A percentile compares a stretch with the other conserved stretches of the same genome.
phyloP scores from a whole-genome alignment of 1,139 yeast species.

The Kurtzmaniella quercitrusa region DNA sequence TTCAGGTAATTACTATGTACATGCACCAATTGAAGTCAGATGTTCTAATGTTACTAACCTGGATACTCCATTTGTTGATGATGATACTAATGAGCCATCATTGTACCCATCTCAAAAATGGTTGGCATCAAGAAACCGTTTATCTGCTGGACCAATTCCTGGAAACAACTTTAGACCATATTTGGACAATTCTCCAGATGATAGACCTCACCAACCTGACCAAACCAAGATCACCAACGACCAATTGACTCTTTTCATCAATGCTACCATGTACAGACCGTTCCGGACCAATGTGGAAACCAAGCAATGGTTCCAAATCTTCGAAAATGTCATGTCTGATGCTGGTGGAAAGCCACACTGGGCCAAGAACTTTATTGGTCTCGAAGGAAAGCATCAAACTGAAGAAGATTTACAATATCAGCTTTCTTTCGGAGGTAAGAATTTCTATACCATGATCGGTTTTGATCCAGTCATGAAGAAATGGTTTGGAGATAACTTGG shows the following conservation, averaged over 20 bases:
- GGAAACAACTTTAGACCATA: slow-evolving; percentile 83
- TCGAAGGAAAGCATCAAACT: slow-evolving; percentile 37
- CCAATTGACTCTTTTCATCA: slow-evolving; percentile 79
- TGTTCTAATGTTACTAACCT: slow-evolving; percentile 78
- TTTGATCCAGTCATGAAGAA: slow-evolving; percentile 62
- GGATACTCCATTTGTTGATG: slow-evolving; percentile 35
- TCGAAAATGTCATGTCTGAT: slow-evolving; percentile 70
- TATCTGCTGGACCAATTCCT: slow-evolving; percentile 66
- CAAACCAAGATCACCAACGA: slow-evolving; percentile 58
- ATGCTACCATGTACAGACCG: slow-evolving; percentile 96
- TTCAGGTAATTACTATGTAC: slow-evolving; percentile 69
- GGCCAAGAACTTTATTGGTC: slow-evolving; percentile 96
- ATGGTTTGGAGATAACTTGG: slow-evolving; percentile 79
- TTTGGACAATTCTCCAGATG: slow-evolving; percentile 72
- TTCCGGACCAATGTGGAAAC: slow-evolving; percentile 72
- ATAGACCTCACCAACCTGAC: slow-evolving; percentile 46
- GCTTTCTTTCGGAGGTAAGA: slow-evolving; percentile 38
- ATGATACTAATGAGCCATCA: slow-evolving; percentile 42
- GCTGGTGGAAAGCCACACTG: slow-evolving; percentile 96
- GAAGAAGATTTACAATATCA: slow-evolving; percentile 37
- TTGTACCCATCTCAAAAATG: slow-evolving; percentile 39
- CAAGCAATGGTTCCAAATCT: slow-evolving; percentile 76
- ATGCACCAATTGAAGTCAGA: slow-evolving; percentile 93
- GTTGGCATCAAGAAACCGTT: slow-evolving; percentile 33
- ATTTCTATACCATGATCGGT: slow-evolving; percentile 79